Conservation (phyloP, 1,284 basidiomycete species). For the Papiliotrema fonsecae region DNA sequence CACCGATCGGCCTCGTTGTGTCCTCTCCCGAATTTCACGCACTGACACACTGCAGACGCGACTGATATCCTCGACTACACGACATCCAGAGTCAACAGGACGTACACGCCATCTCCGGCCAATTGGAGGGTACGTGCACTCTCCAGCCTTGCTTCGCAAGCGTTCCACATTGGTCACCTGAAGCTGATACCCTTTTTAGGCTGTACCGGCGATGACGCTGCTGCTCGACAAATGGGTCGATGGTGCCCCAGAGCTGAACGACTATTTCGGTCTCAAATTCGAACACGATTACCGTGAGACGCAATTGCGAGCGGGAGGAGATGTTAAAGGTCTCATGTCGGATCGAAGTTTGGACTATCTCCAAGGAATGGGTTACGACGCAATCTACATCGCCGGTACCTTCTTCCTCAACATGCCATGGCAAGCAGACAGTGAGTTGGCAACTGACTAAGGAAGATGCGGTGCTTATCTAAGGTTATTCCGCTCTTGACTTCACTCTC, state of each 20-base stretch:
- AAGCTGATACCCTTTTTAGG: slow-evolving; percentile 13
- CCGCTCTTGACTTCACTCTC: slow-evolving; percentile 80
- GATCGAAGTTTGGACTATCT: slow-evolving; percentile 71
- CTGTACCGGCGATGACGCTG: slow-evolving; percentile 75
- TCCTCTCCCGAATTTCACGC: not conserved
- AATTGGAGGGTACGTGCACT: slow-evolving; percentile 65
- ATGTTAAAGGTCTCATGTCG: slow-evolving; percentile 67
- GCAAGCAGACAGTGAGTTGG: slow-evolving; percentile 79
- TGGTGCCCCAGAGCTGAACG: slow-evolving; percentile 82
- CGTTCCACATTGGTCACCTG: not conserved
- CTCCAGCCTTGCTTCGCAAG: not conserved
- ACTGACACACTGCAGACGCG: slow-evolving; percentile 53
- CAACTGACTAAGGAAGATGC: slow-evolving; percentile 4
- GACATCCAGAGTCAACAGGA: slow-evolving; percentile 56
- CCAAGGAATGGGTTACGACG: slow-evolving; percentile 74
- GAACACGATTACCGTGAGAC: slow-evolving; percentile 83
- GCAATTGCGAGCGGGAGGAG: slow-evolving; percentile 79
- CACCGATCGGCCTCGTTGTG: slow-evolving; percentile 28
- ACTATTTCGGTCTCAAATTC: slow-evolving; percentile 71
- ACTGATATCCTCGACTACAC: slow-evolving; percentile 65
- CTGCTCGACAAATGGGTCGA: slow-evolving; percentile 89
- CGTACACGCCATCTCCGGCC: slow-evolving; percentile 69
- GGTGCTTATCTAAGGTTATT: slow-evolving; percentile 61
- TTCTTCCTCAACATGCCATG: slow-evolving; percentile 90
- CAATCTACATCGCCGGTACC: slow-evolving; percentile 84